Evolutionary conservation across 2,329 filamentous ascomycete genomes (phyloP).

Genomic region (Nakataea oryzae): DNA sequence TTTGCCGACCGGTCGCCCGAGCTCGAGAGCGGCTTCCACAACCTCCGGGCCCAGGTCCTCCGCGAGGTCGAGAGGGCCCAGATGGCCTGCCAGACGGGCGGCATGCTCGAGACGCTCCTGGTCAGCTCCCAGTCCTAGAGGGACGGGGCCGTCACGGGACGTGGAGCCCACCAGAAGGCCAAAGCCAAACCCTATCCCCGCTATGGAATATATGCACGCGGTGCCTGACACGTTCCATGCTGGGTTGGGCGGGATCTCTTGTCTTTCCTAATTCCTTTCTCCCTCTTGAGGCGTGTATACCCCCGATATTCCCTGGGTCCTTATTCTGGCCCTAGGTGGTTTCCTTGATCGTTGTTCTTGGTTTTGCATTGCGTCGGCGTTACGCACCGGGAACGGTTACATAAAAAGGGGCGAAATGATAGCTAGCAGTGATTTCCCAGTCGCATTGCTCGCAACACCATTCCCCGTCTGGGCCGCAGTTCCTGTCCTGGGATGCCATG

Average conservation of each 20-base stretch:
- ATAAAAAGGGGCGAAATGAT: neutral
- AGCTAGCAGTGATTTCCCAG: neutral
- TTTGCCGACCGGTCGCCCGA: conserved; percentile 64
- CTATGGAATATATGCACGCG: neutral
- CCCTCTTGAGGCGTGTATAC: neutral
- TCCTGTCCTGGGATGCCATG: too few relatives aligned
- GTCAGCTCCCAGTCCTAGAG: conserved; percentile 17
- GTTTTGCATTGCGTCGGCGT: neutral
- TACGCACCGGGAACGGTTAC: neutral
- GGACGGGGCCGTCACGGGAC: neutral
- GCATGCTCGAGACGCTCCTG: conserved; percentile 72
- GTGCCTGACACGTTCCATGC: neutral
- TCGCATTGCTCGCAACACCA: too few relatives aligned
- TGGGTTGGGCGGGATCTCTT: neutral
- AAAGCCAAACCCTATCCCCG: neutral
- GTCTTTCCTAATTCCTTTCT: neutral
- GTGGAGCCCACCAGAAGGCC: neutral
- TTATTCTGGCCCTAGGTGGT: too few relatives aligned
- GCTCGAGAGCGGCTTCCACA: conserved; percentile 60
- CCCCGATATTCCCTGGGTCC: neutral
- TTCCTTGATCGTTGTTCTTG: too few relatives aligned
- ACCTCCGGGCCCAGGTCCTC: conserved; percentile 60
- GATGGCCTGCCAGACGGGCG: conserved; percentile 68
- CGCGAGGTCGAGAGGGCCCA: conserved; percentile 75
- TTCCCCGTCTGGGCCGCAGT: too few relatives aligned